Conservation (phyloP, 164 flowering plant genomes). For the Paratinospora sagittata region DNA sequence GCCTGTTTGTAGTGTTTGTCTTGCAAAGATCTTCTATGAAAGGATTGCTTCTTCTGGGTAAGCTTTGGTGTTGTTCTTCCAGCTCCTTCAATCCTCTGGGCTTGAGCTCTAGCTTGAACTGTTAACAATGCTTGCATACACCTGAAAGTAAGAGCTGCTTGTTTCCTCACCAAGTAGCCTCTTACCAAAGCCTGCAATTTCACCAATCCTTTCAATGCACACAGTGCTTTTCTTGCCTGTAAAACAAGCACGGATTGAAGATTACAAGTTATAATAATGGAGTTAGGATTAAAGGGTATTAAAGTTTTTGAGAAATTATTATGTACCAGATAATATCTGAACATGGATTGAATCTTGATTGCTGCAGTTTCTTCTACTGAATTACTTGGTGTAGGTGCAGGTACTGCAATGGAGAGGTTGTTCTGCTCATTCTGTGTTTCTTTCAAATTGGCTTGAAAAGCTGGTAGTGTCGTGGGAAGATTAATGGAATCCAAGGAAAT, state of each 20-base stretch:
- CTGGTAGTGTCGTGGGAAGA: slow-evolving; percentile 14
- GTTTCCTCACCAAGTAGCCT: slow-evolving; percentile 82
- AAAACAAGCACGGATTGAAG: background rate
- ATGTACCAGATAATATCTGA: slow-evolving; percentile 56
- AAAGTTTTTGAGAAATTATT: background rate
- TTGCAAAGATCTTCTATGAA: slow-evolving; percentile 47
- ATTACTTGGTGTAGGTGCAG: slow-evolving; percentile 26
- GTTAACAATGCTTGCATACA: slow-evolving; percentile 83
- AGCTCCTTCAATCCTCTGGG: slow-evolving; percentile 43
- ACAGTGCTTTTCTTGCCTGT: slow-evolving; percentile 84
- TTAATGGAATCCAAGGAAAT: slow-evolving; percentile 27
- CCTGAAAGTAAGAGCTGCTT: slow-evolving; percentile 67
- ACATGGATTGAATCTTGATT: slow-evolving; percentile 55
- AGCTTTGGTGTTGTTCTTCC: background rate
- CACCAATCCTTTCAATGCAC: slow-evolving; percentile 79
- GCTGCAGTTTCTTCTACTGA: slow-evolving; percentile 56
- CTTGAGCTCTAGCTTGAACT: slow-evolving; percentile 68
- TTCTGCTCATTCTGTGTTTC: slow-evolving; percentile 38
- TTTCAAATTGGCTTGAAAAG: slow-evolving; percentile 21
- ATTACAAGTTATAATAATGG: too few species aligned
- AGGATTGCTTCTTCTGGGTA: slow-evolving; percentile 27
- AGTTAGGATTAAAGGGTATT: too few species aligned
- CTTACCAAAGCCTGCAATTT: slow-evolving; percentile 90
- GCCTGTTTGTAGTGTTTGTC: slow-evolving; percentile 36
- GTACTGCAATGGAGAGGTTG: too few species aligned